A percentile compares a stretch with the other conserved stretches of the same genome.
Conservation (phyloP, 768 basidiomycete species). For the Amanita molliuscula region DNA sequence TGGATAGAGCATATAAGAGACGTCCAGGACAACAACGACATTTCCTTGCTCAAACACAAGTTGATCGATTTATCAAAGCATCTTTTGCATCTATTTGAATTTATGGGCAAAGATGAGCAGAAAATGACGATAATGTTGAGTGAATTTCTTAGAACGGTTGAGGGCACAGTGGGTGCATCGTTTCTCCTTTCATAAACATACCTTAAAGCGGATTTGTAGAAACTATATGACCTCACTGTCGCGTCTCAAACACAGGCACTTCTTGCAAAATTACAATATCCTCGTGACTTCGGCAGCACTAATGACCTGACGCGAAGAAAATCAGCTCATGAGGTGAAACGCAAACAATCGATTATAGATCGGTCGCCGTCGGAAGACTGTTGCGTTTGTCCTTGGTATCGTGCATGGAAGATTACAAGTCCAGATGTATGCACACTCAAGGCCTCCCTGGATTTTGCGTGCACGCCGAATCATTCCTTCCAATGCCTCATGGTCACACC, state of each 20-base stretch:
- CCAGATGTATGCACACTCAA: background rate
- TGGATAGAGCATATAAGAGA: background rate
- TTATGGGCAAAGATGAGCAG: background rate
- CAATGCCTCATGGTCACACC: conserved; percentile 2
- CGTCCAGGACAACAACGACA: background rate
- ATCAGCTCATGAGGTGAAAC: background rate
- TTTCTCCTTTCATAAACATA: background rate
- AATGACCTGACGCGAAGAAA: background rate
- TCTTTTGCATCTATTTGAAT: background rate
- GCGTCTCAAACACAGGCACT: background rate
- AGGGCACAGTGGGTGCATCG: background rate
- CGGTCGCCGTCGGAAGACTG: background rate
- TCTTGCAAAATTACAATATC: background rate
- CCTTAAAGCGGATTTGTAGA: background rate
- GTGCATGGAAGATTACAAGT: background rate
- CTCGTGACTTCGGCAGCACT: no score
- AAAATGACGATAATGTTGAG: background rate
- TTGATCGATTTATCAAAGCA: background rate
- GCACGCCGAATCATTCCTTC: background rate
- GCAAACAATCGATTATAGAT: no score
- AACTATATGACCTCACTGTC: background rate
- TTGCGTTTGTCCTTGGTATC: background rate
- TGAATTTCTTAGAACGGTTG: background rate
- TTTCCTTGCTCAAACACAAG: background rate
- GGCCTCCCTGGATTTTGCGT: background rate